Conservation (phyloP, 2,329 filamentous ascomycete genomes). For the Drechslerella coelobrocha region DNA sequence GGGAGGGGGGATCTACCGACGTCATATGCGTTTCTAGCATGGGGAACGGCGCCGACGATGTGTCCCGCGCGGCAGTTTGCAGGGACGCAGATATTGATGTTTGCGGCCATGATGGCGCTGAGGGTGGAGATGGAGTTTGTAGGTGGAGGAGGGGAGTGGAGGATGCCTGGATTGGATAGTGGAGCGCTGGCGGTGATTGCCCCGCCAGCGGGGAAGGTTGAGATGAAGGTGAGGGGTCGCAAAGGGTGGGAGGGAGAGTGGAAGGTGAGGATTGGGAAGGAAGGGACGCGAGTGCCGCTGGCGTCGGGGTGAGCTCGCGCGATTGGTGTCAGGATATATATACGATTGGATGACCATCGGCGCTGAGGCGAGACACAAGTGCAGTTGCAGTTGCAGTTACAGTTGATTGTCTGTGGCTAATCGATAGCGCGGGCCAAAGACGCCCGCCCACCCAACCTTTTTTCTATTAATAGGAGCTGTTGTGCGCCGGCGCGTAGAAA, state of each 20-base stretch:
- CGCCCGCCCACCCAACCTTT: too few species aligned
- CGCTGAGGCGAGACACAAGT: too few species aligned
- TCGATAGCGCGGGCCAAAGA: too few species aligned
- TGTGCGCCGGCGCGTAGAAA: conserved; percentile 23
- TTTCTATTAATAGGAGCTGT: conserved; percentile 41
- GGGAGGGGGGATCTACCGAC: conserved; percentile 19
- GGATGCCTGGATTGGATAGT: conserved; percentile 3
- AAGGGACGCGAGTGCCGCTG: conserved; percentile 7
- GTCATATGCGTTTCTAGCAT: conserved; percentile 34
- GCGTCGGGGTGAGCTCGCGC: conserved; percentile 12
- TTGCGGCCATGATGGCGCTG: conserved; percentile 54
- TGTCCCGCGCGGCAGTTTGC: conserved; percentile 56
- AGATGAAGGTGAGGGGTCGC: conserved; percentile 5
- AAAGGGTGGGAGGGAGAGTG: conserved; percentile 9
- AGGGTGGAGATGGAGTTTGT: conserved; percentile 51
- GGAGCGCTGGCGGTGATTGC: conserved; percentile 14
- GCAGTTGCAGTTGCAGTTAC: too few species aligned
- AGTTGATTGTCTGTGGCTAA: too few species aligned
- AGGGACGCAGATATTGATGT: conserved; percentile 54
- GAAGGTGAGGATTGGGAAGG: conserved; percentile 23
- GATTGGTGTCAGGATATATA: background rate
- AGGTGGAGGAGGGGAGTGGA: conserved; percentile 12
- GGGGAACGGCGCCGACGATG: conserved; percentile 53
- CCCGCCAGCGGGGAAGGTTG: conserved; percentile 4
- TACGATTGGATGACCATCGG: too few species aligned